Conservation (phyloP, 2,329 filamentous ascomycete species). For the Colletotrichum sp. region DNA sequence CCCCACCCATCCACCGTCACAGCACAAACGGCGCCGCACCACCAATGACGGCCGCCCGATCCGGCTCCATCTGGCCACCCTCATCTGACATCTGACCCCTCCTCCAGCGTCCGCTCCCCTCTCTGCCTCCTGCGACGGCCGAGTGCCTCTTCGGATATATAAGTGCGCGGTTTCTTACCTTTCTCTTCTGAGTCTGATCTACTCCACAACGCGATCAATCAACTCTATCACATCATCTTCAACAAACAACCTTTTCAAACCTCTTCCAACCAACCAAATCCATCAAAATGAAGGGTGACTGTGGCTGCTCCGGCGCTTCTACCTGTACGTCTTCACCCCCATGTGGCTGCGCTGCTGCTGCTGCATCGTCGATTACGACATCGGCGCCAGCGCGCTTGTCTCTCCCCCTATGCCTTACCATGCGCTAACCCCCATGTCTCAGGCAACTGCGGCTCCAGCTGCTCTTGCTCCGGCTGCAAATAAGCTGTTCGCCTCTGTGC, state of each 20-base stretch:
- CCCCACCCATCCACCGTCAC: conserved; percentile 1
- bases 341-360: background rate
- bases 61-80: conserved; percentile 19
- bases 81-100: conserved; percentile 21
- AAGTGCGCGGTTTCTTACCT: conserved; percentile 10
- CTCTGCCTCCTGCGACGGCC: background rate
- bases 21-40: conserved; percentile 7
- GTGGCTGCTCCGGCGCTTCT: conserved; percentile 26
- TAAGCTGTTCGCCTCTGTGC: background rate
- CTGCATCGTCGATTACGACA: background rate
- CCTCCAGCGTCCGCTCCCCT: background rate
- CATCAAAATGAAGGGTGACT: conserved; percentile 28
- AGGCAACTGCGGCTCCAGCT: conserved; percentile 25
- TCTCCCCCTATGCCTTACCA: background rate
- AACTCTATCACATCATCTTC: conserved; percentile 2
- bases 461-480: conserved; percentile 19
- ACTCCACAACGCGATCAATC: conserved; percentile 7
- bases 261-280: background rate
- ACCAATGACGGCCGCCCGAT: conserved; percentile 16
- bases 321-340: conserved; percentile 10
- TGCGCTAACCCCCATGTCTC: conserved; percentile 3
- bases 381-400: background rate
- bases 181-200: background rate
- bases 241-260: conserved; percentile 2
- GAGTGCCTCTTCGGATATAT: conserved; percentile 11